Percentiles rank a stretch among this genome's conserved stretches.
These are phyloP conservation scores for Mucor plumbeus DNA, from an alignment of 371 early-diverging fungal species.

Conservation along the genomic window DNA sequence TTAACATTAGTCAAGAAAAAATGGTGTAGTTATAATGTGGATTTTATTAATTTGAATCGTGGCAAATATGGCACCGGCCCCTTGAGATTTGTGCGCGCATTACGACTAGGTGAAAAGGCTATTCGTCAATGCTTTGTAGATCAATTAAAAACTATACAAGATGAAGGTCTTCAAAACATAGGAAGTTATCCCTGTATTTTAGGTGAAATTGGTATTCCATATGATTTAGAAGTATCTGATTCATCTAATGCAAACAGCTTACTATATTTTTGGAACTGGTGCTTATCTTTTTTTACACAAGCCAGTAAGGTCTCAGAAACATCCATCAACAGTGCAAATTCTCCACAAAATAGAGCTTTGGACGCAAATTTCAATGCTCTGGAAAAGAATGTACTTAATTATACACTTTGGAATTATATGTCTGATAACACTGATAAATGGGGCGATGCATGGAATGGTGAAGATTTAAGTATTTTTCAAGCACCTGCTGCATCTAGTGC, in stretches of 20 bases:
- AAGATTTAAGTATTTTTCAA: conserved; percentile 66
- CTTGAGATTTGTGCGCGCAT: conserved; percentile 55
- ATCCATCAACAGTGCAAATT: conserved; percentile 27
- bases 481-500: background rate
- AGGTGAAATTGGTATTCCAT: conserved; percentile 81
- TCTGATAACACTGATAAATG: conserved; percentile 61
- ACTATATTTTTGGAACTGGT: conserved; percentile 15
- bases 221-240: conserved; percentile 58
- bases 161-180: conserved; percentile 55
- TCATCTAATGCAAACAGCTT: background rate
- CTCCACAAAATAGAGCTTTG: conserved; percentile 68
- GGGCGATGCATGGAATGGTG: conserved; percentile 81
- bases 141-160: conserved; percentile 58
- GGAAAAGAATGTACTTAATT: conserved; percentile 65
- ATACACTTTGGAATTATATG: conserved; percentile 73
- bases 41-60: conserved; percentile 67
- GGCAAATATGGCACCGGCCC: conserved; percentile 64
- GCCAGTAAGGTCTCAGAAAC: background rate
- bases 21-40: conserved; percentile 71
- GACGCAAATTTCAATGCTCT: conserved; percentile 72
- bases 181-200: conserved; percentile 64
- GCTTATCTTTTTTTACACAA: conserved; percentile 11
- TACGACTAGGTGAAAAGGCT: conserved; percentile 64
- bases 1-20: conserved; percentile 70
- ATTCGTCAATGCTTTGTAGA: conserved; percentile 66